phyloP scores from a whole-genome alignment of 2,329 filamentous ascomycete species.

The Didymella keratinophila region DNA sequence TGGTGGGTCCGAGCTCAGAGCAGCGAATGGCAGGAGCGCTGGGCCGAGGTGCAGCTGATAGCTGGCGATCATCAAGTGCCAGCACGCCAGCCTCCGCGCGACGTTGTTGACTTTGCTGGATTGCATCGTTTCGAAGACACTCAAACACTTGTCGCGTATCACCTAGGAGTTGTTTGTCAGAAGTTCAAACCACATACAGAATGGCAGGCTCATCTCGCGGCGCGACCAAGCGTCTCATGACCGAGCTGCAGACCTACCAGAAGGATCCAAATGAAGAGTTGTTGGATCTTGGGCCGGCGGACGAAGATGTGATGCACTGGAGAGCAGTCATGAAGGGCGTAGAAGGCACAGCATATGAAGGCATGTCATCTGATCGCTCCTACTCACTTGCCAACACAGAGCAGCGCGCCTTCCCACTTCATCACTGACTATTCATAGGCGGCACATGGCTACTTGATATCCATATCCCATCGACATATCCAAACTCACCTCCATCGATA shows the following conservation, averaged over 20 bases:
- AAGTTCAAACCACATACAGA: slow-evolving; percentile 1
- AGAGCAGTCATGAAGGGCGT: slow-evolving; percentile 68
- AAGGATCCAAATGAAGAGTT: slow-evolving; percentile 64
- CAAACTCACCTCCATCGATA: slow-evolving; percentile 77
- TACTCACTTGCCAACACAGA: not conserved
- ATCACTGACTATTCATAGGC: slow-evolving; percentile 49
- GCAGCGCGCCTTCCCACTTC: not conserved
- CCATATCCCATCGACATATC: slow-evolving; percentile 78
- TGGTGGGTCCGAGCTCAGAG: slow-evolving; percentile 33
- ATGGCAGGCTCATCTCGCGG: slow-evolving; percentile 47
- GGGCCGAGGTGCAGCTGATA: slow-evolving; percentile 31
- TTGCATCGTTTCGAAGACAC: not conserved
- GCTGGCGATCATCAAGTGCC: slow-evolving; percentile 15
- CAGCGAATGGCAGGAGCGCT: slow-evolving; percentile 29
- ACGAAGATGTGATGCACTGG: slow-evolving; percentile 67
- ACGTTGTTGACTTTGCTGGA: not conserved
- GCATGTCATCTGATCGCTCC: slow-evolving; percentile 45
- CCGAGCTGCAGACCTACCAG: slow-evolving; percentile 67
- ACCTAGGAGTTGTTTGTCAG: not conserved
- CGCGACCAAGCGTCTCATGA: slow-evolving; percentile 65
- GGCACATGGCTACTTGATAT: slow-evolving; percentile 88
- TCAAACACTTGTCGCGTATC: not conserved
- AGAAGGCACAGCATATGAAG: slow-evolving; percentile 66
- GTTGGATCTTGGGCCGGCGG: slow-evolving; percentile 63
- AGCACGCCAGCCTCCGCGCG: slow-evolving; percentile 15